These are phyloP conservation scores for Fragosphaeria purpurea DNA, from an alignment of 2,329 filamentous ascomycete species.

Conservation along the genomic window DNA sequence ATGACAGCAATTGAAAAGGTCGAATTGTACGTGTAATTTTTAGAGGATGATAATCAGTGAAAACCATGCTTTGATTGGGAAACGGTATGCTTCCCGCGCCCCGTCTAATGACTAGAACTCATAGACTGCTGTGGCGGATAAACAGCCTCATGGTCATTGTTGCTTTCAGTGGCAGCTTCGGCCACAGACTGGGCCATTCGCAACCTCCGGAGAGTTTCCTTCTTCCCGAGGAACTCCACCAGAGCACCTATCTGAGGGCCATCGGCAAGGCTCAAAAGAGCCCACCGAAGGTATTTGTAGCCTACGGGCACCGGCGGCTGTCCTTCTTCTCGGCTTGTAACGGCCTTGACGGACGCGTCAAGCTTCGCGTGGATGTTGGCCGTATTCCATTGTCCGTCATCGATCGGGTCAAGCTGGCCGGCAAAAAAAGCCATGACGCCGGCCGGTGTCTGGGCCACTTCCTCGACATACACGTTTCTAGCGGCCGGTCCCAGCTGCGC, in stretches of 20 bases:
- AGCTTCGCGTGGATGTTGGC: conserved; percentile 5
- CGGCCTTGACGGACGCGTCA: conserved; percentile 1
- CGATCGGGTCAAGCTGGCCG: conserved; percentile 5
- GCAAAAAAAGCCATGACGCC: conserved; percentile 7
- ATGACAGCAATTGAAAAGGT: no score
- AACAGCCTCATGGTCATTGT: not conserved
- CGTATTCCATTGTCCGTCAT: conserved; percentile 7
- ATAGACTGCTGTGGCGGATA: no score
- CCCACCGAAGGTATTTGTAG: conserved; percentile 22
- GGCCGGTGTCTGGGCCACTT: not conserved
- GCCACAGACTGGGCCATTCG: conserved; percentile 5
- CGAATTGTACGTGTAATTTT: no score
- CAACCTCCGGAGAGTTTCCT: conserved; percentile 19
- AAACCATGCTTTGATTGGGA: no score
- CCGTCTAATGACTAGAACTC: no score
- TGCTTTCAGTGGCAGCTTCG: not conserved
- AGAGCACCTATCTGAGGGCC: conserved; percentile 17
- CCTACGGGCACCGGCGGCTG: conserved; percentile 7
- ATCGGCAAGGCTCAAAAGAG: conserved; percentile 16
- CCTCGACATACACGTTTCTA: not conserved
- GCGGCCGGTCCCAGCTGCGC: not conserved
- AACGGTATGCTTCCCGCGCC: no score
- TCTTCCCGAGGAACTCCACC: conserved; percentile 20
- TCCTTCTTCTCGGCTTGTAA: not conserved
- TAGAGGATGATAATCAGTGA: no score